Base-by-base conservation (phyloP, 257 asterid species). In the Salvia hispanica region DNA sequence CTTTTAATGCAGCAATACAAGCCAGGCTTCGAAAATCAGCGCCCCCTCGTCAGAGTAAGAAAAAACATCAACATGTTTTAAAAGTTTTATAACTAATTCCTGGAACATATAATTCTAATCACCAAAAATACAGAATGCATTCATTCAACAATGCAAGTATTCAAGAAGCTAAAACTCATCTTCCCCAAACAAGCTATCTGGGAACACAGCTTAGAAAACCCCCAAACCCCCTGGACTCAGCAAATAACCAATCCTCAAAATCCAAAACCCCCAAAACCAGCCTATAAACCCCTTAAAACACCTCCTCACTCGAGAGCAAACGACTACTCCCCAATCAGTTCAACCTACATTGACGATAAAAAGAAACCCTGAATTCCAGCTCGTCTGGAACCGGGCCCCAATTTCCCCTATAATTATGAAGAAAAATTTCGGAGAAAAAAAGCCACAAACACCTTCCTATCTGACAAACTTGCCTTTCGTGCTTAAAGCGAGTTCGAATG, bases 401-500 rank as follows among this genome's bases (percentile, higher is more conserved):
- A 71, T 51, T 53, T 45, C 80, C n/a, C n/a, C n/a, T n/a, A n/a
- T 45, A 77, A 64, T 8, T 10, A 46, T 21, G 14, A 39, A 55
- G 25, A 53, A n/a, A n/a, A n/a, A n/a, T n/a, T n/a, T n/a, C n/a
- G n/a, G n/a, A n/a, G n/a, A n/a, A 16, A 25, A 40, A 59, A 14
- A 54, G 55, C 46, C 72, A 34, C 36, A 42, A 52, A 51, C 14
- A 11, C 36, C 25, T 37, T 37, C 42, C 54, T 64, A 3, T 13
- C 6, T 34, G 50, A 13, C 10, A 74, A 25, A 65, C 79, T 77
- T 52, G 84, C 99, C 98, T 91, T 73, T 89, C 99, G 65, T 91
- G 86, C 72, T 92, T 92, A 77, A 92, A 92, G 75, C 98, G 95
- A 56, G 89, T 89, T 45, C 98, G 95, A 52, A 89, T 74, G 47